Conservation (phyloP, 495 filamentous ascomycete genomes). For the Annulohypoxylon bovei region DNA sequence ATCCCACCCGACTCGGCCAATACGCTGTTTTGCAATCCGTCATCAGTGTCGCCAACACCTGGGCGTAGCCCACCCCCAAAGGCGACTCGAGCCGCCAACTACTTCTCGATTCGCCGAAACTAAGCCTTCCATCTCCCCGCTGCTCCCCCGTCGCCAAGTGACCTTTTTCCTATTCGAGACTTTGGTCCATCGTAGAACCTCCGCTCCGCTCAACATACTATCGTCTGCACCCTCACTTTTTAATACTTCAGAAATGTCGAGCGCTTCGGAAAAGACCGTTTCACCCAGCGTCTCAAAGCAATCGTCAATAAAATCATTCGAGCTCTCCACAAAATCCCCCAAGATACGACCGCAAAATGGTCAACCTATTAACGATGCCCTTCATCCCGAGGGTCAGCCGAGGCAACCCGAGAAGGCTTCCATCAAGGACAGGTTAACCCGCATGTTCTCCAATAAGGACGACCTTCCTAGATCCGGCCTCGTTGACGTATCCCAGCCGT, state of each 20-base stretch:
- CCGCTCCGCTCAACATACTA: slow-evolving; percentile 1
- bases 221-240: slow-evolving; percentile 1
- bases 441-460: slow-evolving; percentile 63
- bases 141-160: slow-evolving; percentile 45
- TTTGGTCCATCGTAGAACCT: slow-evolving; percentile 15
- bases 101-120: slow-evolving; percentile 39
- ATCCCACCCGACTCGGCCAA: slow-evolving; percentile 17
- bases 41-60: slow-evolving; percentile 41
- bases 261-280: slow-evolving; percentile 48
- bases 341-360: slow-evolving; percentile 54
- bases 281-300: slow-evolving; percentile 56
- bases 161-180: slow-evolving; percentile 38
- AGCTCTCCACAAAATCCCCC: slow-evolving; percentile 52
- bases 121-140: slow-evolving; percentile 33
- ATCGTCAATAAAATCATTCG: slow-evolving; percentile 58
- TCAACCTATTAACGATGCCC: slow-evolving; percentile 33
- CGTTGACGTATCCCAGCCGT: slow-evolving; percentile 38
- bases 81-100: slow-evolving; percentile 46
- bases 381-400: slow-evolving; percentile 42
- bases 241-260: slow-evolving; percentile 43
- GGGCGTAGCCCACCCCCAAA: slow-evolving; percentile 47
- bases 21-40: slow-evolving; percentile 44
- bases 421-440: slow-evolving; percentile 59
- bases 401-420: slow-evolving; percentile 57
- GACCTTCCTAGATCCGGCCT: slow-evolving; percentile 38